A percentile compares a stretch with the other conserved stretches of the same genome.
Evolutionary conservation across 352 stramenopile genomes (phyloP).

Genomic region (Phytophthora fragariae): DNA sequence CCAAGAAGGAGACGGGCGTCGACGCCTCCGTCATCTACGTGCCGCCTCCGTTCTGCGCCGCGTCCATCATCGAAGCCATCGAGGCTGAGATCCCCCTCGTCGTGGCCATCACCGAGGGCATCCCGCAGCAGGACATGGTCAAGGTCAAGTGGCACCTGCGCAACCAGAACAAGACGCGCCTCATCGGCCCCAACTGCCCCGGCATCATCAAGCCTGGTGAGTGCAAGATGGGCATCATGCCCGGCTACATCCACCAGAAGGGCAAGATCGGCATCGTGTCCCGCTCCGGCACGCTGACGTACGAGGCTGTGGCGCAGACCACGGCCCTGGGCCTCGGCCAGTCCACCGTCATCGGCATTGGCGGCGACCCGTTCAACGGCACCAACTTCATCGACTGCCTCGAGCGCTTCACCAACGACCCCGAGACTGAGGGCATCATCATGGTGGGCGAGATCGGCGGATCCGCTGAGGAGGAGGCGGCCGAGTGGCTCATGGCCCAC

Average conservation of each 20-base stretch:
- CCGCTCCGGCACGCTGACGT: conserved; percentile 98
- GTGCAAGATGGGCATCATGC: conserved; percentile 99
- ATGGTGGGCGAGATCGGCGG: conserved; percentile 99
- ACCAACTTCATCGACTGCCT: conserved; percentile 99
- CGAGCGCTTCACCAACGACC: conserved; percentile 99
- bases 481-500: conserved; percentile 98
- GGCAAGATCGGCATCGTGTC: conserved; percentile 99
- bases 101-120: conserved; percentile 99
- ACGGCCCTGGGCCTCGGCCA: conserved; percentile 97
- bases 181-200: conserved; percentile 99
- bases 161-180: conserved; percentile 93
- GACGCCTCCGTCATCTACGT: conserved; percentile 99
- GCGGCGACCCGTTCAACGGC: conserved; percentile 99
- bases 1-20: conserved; percentile 87
- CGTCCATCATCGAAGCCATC: conserved; percentile 99
- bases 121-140: conserved; percentile 99
- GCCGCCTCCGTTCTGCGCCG: conserved; percentile 97
- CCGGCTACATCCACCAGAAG: conserved; percentile 98
- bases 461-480: conserved; percentile 97
- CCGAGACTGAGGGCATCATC: conserved; percentile 99
- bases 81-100: conserved; percentile 96
- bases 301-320: conserved; percentile 99
- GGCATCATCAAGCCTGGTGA: conserved; percentile 99
- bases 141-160: conserved; percentile 96
- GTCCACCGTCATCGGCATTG: conserved; percentile 99